Percentiles rank a stretch among this genome's conserved stretches.
Evolutionary conservation across 2,329 filamentous ascomycete genomes (phyloP).

Genomic region (Botrytis aclada): DNA sequence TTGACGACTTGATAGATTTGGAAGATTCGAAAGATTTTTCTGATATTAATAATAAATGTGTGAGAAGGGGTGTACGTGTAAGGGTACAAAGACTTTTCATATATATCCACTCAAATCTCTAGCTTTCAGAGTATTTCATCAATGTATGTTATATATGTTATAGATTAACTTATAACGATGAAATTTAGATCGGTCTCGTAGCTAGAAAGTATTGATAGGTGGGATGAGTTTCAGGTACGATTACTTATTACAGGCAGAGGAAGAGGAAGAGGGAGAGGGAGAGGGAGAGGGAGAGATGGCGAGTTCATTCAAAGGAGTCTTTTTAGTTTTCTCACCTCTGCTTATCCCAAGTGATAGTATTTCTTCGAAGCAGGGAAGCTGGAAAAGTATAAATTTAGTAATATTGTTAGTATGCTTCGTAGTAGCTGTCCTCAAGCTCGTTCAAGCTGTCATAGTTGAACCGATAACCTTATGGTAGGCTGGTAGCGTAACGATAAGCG

Average conservation of each 20-base stretch:
- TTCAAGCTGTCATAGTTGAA: not conserved
- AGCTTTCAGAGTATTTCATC: not conserved
- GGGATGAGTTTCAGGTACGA: not conserved
- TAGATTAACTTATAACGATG: not conserved
- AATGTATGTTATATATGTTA: not conserved
- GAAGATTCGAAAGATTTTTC: not conserved
- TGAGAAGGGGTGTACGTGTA: not conserved
- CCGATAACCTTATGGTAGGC: not conserved
- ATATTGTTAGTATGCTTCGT: not conserved
- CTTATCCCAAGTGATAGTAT: not conserved
- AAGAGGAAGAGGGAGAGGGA: not conserved
- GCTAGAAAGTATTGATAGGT: not conserved
- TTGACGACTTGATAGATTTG: not conserved
- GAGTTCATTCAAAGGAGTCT: not conserved
- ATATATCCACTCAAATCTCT: not conserved
- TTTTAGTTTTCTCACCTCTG: not conserved
- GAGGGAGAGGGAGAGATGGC: not conserved
- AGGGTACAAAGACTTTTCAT: constrained; percentile 1
- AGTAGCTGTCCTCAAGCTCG: not conserved
- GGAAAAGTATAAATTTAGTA: not conserved
- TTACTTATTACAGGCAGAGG: not conserved
- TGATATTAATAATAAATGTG: not conserved
- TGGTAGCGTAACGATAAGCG: constrained; percentile 11
- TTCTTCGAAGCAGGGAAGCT: not conserved
- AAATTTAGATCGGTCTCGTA: not conserved